phyloP scores from a whole-genome alignment of 768 basidiomycete genomes.

The Trametes elegans region DNA sequence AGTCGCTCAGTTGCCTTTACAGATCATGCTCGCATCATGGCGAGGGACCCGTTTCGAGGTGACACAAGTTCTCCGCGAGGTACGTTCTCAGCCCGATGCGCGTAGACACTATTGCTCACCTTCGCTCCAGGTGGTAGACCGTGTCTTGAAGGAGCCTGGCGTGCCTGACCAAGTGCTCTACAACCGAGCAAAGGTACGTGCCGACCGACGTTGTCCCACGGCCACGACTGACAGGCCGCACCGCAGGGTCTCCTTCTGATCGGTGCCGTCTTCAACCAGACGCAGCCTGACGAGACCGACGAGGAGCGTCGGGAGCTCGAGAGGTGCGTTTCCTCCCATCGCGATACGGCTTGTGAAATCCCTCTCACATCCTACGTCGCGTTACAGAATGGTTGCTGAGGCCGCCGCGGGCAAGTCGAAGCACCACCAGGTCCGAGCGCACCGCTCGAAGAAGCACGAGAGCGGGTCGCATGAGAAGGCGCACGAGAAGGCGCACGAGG shows the following conservation, averaged over 20 bases:
- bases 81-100: conserved; percentile 20
- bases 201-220: not conserved
- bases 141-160: conserved; percentile 78
- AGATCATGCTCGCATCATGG: conserved; percentile 98
- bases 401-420: conserved; percentile 74
- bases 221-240: not conserved
- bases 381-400: conserved; percentile 77
- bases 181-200: conserved; percentile 79
- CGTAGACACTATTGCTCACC: not conserved
- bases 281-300: conserved; percentile 86
- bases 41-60: conserved; percentile 96
- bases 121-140: conserved; percentile 64
- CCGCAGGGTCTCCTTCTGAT: conserved; percentile 78
- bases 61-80: conserved; percentile 81
- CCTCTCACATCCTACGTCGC: not conserved
- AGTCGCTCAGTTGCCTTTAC: not conserved
- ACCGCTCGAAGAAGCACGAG: not conserved
- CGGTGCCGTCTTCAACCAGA: conserved; percentile 86
- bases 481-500: conserved; percentile 3
- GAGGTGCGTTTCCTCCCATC: conserved; percentile 53
- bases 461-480: conserved; percentile 10
- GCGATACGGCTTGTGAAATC: too few species aligned
- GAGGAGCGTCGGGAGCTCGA: conserved; percentile 94
- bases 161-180: conserved; percentile 67
- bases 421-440: conserved; percentile 34